Evolutionary conservation across 164 flowering plant species (phyloP), one percentile per base, ranked within the genome.

Genomic region (Nymphaea thermarum): DNA sequence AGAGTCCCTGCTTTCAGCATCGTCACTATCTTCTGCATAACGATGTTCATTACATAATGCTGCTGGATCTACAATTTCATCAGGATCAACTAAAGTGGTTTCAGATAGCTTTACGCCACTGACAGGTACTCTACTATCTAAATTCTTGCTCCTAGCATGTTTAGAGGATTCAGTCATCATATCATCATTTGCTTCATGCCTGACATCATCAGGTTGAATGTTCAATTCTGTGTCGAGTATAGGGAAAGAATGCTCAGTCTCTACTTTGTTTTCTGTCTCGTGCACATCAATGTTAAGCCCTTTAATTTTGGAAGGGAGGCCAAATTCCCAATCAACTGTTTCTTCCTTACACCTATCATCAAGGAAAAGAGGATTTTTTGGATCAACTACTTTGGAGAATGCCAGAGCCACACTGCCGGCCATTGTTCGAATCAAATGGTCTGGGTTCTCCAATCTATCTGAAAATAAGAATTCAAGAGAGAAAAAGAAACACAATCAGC

Each of bases 361-460:
- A 71, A 95, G 99, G 74, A 88, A 86, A 66, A 95, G 80, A 79
- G 91, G 97, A 82, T 95, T 95, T 65, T 82, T 80, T 43, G 98
- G 99, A 75, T 91, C 97, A 79, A 95, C 76, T 4, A 87, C 84
- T 82, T 84, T 88, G 64, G 99, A 95, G 74, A 95, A 92, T 42
- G 74, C 87, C 44, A 90, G 77, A 69, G 99, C 99, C 72, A 95
- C 72, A 76, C 73, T 74, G 75, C 91, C 84, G 45, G 93, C 99
- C 96, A 95, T 92, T 86, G 74, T 87, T 70, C 98, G 80, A 60
- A 91, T 74, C 69, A 88, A 71, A 74, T 81, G 73, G 44, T 72
- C 63, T 69, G 99, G 95, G 75, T 81, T 91, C 74, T 88, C 99
- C 79, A 95, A 79, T 78, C 98, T 85, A 82, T 87, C 97, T 91